Percentiles rank a stretch among this genome's conserved stretches.
Conservation (phyloP, 495 filamentous ascomycete species). For the Sordaria brevicollis region DNA sequence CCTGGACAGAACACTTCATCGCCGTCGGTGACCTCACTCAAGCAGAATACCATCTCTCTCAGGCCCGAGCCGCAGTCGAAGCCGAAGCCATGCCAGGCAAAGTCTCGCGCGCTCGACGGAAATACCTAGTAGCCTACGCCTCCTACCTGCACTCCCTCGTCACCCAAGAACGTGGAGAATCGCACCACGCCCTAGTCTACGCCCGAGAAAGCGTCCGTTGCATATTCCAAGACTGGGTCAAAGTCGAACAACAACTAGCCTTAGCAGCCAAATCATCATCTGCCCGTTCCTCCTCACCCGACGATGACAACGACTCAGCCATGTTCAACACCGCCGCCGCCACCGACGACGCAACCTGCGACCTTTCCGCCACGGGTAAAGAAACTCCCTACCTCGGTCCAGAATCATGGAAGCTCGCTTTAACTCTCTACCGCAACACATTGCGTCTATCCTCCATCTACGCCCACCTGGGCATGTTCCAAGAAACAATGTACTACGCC, state of each 20-base stretch:
- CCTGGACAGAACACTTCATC: slow-evolving; percentile 64
- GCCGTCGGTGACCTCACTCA: slow-evolving; percentile 54
- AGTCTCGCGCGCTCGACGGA: slow-evolving; percentile 18
- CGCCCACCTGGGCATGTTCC: slow-evolving; percentile 72
- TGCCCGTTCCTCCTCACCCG: slow-evolving; percentile 24
- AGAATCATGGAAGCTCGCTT: slow-evolving; percentile 71
- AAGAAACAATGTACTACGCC: slow-evolving; percentile 82
- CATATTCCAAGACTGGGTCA: slow-evolving; percentile 61
- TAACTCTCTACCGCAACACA: slow-evolving; percentile 57
- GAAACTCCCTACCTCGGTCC: slow-evolving; percentile 36
- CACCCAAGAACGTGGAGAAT: slow-evolving; percentile 51
- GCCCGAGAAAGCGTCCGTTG: slow-evolving; percentile 56
- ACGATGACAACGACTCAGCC: slow-evolving; percentile 16
- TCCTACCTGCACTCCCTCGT: slow-evolving; percentile 52
- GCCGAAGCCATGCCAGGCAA: slow-evolving; percentile 8
- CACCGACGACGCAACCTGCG: slow-evolving; percentile 6
- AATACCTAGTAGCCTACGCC: slow-evolving; percentile 38
- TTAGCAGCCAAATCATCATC: slow-evolving; percentile 15
- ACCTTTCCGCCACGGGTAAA: not conserved
- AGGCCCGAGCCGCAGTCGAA: slow-evolving; percentile 24
- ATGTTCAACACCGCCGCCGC: slow-evolving; percentile 5
- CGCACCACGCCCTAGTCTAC: slow-evolving; percentile 53
- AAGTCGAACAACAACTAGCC: slow-evolving; percentile 39
- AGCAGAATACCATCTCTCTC: slow-evolving; percentile 35
- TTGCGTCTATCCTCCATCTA: slow-evolving; percentile 65